A percentile compares a stretch with the other conserved stretches of the same genome.
These are phyloP conservation scores for Cytospora mali DNA, from an alignment of 2,329 filamentous ascomycete species.

Conservation along the genomic window DNA sequence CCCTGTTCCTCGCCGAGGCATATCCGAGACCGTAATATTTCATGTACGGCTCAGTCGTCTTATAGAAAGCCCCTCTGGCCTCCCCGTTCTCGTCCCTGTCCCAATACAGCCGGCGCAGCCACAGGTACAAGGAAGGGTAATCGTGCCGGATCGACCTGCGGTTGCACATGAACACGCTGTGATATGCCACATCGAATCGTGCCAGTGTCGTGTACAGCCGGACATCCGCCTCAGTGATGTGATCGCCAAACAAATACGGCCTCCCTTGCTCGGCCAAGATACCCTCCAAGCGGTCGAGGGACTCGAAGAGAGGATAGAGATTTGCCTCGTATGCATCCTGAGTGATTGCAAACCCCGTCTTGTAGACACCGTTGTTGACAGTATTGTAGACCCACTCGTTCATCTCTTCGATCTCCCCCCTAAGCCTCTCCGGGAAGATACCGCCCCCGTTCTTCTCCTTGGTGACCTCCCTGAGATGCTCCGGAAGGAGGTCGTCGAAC, in stretches of 20 bases:
- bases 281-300: slow-evolving; percentile 65
- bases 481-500: slow-evolving; percentile 65
- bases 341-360: slow-evolving; percentile 65
- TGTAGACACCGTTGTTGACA: slow-evolving; percentile 55
- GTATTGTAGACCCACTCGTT: slow-evolving; percentile 68
- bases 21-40: slow-evolving; percentile 38
- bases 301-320: slow-evolving; percentile 61
- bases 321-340: slow-evolving; percentile 69
- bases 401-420: slow-evolving; percentile 61
- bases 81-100: slow-evolving; percentile 44
- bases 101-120: slow-evolving; percentile 73
- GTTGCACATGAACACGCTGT: slow-evolving; percentile 67
- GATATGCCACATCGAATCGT: slow-evolving; percentile 71
- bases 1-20: slow-evolving; percentile 31
- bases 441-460: slow-evolving; percentile 51
- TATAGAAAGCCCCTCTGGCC: slow-evolving; percentile 61
- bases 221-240: slow-evolving; percentile 70
- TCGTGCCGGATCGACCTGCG: slow-evolving; percentile 64
- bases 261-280: slow-evolving; percentile 52
- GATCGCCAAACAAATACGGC: slow-evolving; percentile 64
- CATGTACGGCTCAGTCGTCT: slow-evolving; percentile 65
- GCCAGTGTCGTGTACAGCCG: slow-evolving; percentile 67
- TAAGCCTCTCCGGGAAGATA: slow-evolving; percentile 58
- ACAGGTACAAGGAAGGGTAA: slow-evolving; percentile 68
- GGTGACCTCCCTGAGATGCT: slow-evolving; percentile 50